Percentiles rank a stretch among this genome's conserved stretches.
phyloP scores from a whole-genome alignment of 495 filamentous ascomycete genomes.

The Apiosordaria backusii region DNA sequence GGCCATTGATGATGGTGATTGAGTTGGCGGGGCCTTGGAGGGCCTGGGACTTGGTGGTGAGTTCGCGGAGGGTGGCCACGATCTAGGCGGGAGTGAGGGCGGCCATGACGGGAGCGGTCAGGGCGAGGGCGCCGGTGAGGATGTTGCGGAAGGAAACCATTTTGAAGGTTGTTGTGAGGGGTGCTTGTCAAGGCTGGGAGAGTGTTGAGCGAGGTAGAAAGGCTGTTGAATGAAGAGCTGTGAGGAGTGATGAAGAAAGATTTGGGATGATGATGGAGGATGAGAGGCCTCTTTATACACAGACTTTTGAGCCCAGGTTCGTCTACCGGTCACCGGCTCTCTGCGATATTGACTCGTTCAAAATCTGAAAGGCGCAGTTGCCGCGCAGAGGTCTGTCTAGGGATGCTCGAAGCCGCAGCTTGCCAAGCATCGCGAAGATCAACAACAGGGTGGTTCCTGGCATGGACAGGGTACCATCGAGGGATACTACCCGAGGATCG shows the following conservation, averaged over 20 bases:
- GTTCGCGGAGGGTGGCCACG: background rate
- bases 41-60: background rate
- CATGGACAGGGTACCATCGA: background rate
- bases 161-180: background rate
- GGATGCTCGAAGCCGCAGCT: background rate
- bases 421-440: background rate
- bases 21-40: slow-evolving; percentile 9
- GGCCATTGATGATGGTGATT: slow-evolving; percentile 25
- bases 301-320: background rate
- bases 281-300: background rate
- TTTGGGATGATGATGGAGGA: background rate
- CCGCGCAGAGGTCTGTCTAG: background rate
- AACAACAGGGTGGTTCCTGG: background rate
- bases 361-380: background rate
- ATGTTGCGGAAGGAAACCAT: slow-evolving; percentile 4
- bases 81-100: background rate
- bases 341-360: background rate
- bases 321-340: background rate
- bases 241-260: background rate
- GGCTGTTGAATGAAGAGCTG: background rate
- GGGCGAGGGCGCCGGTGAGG: background rate
- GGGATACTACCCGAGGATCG: background rate
- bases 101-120: background rate
- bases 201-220: background rate
- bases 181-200: background rate